Evolutionary conservation across 768 basidiomycete genomes (phyloP).

Genomic region (Auriculariales sp.): DNA sequence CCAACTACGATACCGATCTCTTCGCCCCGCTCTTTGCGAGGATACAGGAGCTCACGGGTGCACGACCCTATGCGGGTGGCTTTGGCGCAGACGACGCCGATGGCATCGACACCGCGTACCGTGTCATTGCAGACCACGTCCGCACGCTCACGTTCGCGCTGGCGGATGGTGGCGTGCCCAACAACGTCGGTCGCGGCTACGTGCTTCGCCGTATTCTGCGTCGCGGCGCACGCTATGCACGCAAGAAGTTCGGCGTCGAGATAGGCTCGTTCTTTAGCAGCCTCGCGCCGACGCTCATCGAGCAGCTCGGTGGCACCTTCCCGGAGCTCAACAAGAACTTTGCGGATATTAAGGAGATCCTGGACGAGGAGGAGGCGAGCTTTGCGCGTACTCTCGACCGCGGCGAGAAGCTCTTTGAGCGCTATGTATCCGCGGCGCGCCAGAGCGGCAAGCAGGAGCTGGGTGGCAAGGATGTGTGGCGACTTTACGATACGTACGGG

Average conservation of each 20-base stretch:
- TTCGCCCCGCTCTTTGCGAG: conserved; percentile 79
- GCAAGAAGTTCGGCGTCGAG: conserved; percentile 84
- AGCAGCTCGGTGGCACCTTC: conserved; percentile 78
- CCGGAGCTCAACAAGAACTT: conserved; percentile 81
- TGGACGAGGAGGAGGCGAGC: conserved; percentile 95
- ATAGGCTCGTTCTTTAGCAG: conserved; percentile 94
- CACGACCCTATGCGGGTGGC: conserved; percentile 74
- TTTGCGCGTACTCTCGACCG: conserved; percentile 96
- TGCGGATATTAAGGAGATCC: conserved; percentile 80
- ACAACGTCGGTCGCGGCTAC: conserved; percentile 92
- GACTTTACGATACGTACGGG: conserved; percentile 93
- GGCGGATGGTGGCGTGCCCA: conserved; percentile 92
- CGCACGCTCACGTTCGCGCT: conserved; percentile 91
- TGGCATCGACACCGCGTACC: conserved; percentile 94
- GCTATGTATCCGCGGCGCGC: conserved; percentile 59
- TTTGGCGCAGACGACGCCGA: conserved; percentile 92
- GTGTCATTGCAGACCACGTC: conserved; percentile 93
- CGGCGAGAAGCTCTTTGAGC: conserved; percentile 89
- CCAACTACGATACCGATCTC: conserved; percentile 97
- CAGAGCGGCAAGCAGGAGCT: conserved; percentile 51
- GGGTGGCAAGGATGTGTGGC: conserved; percentile 89
- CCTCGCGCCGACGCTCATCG: conserved; percentile 76
- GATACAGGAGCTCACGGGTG: conserved; percentile 81
- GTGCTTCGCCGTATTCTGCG: conserved; percentile 90
- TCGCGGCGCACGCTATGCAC: conserved; percentile 87